phyloP scores from a whole-genome alignment of 164 flowering plant genomes.

The Cinnamomum chago region DNA sequence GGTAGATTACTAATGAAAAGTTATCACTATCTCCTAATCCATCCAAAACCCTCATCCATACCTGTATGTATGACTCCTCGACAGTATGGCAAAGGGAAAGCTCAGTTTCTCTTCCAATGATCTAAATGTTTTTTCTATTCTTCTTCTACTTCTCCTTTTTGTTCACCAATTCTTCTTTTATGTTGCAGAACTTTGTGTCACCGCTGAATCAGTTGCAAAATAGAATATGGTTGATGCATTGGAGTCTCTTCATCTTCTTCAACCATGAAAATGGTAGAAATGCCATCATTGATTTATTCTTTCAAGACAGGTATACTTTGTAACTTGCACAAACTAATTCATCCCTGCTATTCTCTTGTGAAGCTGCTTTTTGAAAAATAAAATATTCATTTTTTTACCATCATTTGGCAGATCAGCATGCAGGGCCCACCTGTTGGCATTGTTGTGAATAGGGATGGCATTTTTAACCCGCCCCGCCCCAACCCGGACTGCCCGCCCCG shows the following conservation, averaged over 20 bases:
- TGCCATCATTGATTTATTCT: conserved; percentile 81
- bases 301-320: conserved; percentile 71
- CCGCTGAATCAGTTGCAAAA: conserved; percentile 82
- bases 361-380: not conserved
- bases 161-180: not conserved
- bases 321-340: not conserved
- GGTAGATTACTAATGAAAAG: too few relatives aligned
- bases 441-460: too few relatives aligned
- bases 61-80: too few relatives aligned
- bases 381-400: not conserved
- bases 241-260: conserved; percentile 97
- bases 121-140: too few relatives aligned
- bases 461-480: too few relatives aligned
- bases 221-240: conserved; percentile 97
- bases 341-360: not conserved
- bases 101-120: too few relatives aligned
- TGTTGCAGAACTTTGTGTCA: conserved; percentile 69
- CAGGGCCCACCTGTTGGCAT: not conserved
- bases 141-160: not conserved
- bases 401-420: not conserved
- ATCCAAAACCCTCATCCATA: too few relatives aligned
- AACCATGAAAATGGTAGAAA: conserved; percentile 94
- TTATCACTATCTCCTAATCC: too few relatives aligned
- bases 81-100: too few relatives aligned
- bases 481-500: too few relatives aligned